Conservation (phyloP, 2,329 filamentous ascomycete species). For the Thielaviopsis musarum region DNA sequence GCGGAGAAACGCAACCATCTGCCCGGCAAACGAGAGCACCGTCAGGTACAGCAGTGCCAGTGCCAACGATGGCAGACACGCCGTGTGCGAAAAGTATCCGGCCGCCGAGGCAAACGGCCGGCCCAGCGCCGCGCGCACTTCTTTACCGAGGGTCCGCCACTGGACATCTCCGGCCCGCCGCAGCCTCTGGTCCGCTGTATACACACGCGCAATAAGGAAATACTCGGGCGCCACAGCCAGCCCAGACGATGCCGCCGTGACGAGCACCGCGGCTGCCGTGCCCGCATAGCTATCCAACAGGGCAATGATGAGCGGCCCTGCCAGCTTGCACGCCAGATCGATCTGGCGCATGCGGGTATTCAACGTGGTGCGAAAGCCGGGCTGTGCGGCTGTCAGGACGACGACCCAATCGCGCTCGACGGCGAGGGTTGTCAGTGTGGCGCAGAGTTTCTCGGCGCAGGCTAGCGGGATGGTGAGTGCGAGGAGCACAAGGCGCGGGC, state of each 20-base stretch:
- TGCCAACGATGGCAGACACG: conserved; percentile 43
- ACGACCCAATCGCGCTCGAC: conserved; percentile 58
- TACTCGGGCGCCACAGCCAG: conserved; percentile 35
- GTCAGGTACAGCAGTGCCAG: conserved; percentile 45
- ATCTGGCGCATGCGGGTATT: conserved; percentile 47
- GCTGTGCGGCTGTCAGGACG: conserved; percentile 17
- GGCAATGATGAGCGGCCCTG: conserved; percentile 38
- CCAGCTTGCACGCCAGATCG: conserved; percentile 41
- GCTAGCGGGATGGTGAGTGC: conserved; percentile 32
- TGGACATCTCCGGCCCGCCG: neutral
- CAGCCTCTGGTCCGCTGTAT: conserved; percentile 15
- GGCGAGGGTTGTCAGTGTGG: conserved; percentile 48
- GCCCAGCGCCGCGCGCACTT: neutral
- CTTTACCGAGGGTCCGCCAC: neutral
- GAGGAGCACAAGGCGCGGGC: conserved; percentile 17
- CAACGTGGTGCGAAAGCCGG: conserved; percentile 19
- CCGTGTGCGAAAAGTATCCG: conserved; percentile 35
- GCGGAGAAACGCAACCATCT: conserved; percentile 49
- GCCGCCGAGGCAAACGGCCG: conserved; percentile 15
- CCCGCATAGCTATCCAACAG: conserved; percentile 30
- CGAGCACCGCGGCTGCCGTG: conserved; percentile 29
- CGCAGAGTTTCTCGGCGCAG: conserved; percentile 50
- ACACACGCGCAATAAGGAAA: conserved; percentile 26
- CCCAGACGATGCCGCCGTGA: conserved; percentile 32
- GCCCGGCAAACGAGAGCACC: conserved; percentile 39